A percentile compares a stretch with the other conserved stretches of the same genome.
Conservation (phyloP, 179 eudicot genomes). For the Carnegiea gigantea region DNA sequence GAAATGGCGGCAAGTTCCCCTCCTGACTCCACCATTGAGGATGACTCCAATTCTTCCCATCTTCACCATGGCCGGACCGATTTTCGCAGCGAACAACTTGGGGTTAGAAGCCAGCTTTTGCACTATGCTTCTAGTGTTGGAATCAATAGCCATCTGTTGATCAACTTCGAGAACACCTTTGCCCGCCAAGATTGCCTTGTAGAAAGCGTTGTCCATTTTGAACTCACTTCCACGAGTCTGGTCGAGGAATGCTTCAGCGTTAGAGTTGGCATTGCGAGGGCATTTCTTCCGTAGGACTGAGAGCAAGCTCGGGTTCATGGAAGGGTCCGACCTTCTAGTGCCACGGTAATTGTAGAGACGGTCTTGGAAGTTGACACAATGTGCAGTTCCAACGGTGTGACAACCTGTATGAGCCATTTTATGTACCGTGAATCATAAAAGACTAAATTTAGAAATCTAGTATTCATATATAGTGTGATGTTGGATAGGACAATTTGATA, state of each 20-base stretch:
- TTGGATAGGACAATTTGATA: background rate
- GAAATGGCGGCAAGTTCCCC: slow-evolving; percentile 8
- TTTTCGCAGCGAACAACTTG: background rate
- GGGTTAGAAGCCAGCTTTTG: slow-evolving; percentile 11
- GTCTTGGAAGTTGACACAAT: slow-evolving; percentile 20
- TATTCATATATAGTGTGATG: background rate
- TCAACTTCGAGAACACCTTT: slow-evolving; percentile 26
- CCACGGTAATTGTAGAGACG: slow-evolving; percentile 20
- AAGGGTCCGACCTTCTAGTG: slow-evolving; percentile 18
- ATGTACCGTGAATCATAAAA: background rate
- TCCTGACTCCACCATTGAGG: slow-evolving; percentile 25
- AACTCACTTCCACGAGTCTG: background rate
- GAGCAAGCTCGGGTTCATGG: slow-evolving; percentile 1
- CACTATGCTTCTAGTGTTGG: slow-evolving; percentile 19
- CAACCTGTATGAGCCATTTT: background rate
- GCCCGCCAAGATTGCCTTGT: slow-evolving; percentile 17
- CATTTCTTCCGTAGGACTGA: slow-evolving; percentile 8
- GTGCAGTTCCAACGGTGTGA: slow-evolving; percentile 30
- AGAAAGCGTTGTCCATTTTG: slow-evolving; percentile 26
- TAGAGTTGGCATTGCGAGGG: background rate
- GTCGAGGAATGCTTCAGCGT: slow-evolving; percentile 12
- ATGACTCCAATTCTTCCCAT: slow-evolving; percentile 19
- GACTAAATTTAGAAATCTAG: too few species aligned
- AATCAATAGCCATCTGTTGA: slow-evolving; percentile 12
- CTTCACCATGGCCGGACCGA: slow-evolving; percentile 20